Conservation (phyloP, 495 filamentous ascomycete genomes). For the Trichocladium uniseriatum region DNA sequence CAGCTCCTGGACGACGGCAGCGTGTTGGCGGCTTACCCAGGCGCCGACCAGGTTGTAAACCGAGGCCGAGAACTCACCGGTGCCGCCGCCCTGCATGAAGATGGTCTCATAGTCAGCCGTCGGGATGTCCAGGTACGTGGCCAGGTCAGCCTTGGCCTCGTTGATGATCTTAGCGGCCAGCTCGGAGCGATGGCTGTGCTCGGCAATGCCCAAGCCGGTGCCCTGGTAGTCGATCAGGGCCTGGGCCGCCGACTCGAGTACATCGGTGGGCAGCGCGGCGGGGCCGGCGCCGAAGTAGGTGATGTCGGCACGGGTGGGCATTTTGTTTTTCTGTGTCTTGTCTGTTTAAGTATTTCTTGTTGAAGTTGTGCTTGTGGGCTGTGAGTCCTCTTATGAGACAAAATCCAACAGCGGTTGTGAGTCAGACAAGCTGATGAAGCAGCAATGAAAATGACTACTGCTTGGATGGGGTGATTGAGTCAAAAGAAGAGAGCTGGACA, state of each 20-base stretch:
- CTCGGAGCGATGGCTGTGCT: conserved; percentile 83
- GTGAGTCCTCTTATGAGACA: too few relatives aligned
- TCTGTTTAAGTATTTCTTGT: not conserved
- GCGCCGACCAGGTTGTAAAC: conserved; percentile 72
- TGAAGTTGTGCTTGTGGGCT: not conserved
- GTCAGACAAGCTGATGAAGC: not conserved
- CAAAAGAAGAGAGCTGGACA: not conserved
- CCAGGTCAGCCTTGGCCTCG: conserved; percentile 54
- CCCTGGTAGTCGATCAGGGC: conserved; percentile 75
- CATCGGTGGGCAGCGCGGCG: conserved; percentile 66
- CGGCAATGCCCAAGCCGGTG: conserved; percentile 70
- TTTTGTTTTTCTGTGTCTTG: conserved; percentile 8
- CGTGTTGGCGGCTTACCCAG: conserved; percentile 62
- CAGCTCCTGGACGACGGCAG: conserved; percentile 30
- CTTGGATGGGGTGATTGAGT: too few relatives aligned
- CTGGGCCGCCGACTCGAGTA: conserved; percentile 63
- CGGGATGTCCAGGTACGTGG: conserved; percentile 62
- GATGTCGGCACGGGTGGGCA: conserved; percentile 29
- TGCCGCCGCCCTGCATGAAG: conserved; percentile 78
- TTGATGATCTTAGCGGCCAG: conserved; percentile 63
- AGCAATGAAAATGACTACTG: too few relatives aligned
- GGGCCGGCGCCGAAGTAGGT: conserved; percentile 73
- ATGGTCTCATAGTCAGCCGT: conserved; percentile 61
- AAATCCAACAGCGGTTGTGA: too few relatives aligned
- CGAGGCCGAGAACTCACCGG: conserved; percentile 69